Evolutionary conservation across 176 grass and related monocot genomes (phyloP).

Genomic region (Carex cristatella): DNA sequence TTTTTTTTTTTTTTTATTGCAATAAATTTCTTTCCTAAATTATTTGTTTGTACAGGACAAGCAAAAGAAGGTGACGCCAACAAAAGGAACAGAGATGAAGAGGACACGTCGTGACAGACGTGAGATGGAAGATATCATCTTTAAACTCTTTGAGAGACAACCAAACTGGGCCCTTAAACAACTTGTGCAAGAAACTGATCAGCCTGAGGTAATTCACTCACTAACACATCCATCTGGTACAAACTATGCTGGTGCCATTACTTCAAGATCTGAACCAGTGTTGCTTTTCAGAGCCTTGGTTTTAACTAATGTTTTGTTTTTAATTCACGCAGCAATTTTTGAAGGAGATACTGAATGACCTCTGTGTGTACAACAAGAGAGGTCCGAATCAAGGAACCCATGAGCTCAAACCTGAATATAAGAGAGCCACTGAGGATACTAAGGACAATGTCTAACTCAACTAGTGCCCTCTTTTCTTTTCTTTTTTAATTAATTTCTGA

Average conservation of each 20-base stretch:
- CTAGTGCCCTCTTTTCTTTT: background rate
- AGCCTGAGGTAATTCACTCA: constrained; percentile 65
- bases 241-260: background rate
- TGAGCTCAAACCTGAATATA: constrained; percentile 92
- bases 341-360: constrained; percentile 86
- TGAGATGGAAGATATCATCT: constrained; percentile 89
- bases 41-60: constrained; percentile 38
- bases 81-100: constrained; percentile 75
- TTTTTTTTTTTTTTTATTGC: background rate
- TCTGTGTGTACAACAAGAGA: constrained; percentile 86
- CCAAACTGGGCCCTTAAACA: constrained; percentile 90
- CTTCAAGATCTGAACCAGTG: background rate
- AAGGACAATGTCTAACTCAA: constrained; percentile 20
- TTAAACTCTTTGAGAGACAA: constrained; percentile 91
- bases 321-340: constrained; percentile 70
- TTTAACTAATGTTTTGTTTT: constrained; percentile 1
- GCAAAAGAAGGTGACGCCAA: constrained; percentile 64
- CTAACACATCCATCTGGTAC: background rate
- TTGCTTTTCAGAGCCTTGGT: background rate
- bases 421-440: constrained; percentile 53
- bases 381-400: constrained; percentile 88
- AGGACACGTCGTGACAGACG: constrained; percentile 72
- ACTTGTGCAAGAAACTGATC: constrained; percentile 85
- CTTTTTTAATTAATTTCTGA: background rate
- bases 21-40: background rate